Evolutionary conservation across 257 asterid species (phyloP).

Genomic region (Euphrasia confusa): DNA sequence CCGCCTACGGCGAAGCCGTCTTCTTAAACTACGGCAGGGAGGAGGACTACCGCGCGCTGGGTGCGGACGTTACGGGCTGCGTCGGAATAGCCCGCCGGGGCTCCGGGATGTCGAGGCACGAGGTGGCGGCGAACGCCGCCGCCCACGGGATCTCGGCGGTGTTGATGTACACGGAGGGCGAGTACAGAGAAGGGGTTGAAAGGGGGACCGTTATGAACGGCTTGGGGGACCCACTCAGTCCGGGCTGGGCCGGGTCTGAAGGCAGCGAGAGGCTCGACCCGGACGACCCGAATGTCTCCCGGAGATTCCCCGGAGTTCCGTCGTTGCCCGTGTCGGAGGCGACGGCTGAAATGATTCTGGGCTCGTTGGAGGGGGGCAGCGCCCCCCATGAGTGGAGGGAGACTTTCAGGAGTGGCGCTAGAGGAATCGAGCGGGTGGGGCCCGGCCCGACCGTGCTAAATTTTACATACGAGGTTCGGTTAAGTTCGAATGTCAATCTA

Average conservation of each 20-base stretch:
- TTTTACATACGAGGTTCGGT: constrained; percentile 67
- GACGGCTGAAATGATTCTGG: constrained; percentile 56
- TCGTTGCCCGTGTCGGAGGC: constrained; percentile 77
- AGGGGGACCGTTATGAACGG: constrained; percentile 93
- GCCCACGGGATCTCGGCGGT: constrained; percentile 75
- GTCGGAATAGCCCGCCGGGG: constrained; percentile 82
- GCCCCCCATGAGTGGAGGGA: constrained; percentile 58
- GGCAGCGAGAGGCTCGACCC: constrained; percentile 58
- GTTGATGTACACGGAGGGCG: constrained; percentile 81
- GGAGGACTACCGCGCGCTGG: constrained; percentile 55
- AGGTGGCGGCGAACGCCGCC: constrained; percentile 67
- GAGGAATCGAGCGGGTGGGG: constrained; percentile 45
- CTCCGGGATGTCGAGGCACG: constrained; percentile 63
- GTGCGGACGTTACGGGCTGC: constrained; percentile 57
- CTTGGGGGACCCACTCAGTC: constrained; percentile 90
- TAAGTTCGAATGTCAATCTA: neutral
- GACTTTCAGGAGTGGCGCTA: constrained; percentile 27
- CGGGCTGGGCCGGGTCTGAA: constrained; percentile 71
- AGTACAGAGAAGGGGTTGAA: constrained; percentile 60
- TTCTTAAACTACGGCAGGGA: constrained; percentile 78
- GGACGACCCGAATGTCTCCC: constrained; percentile 44
- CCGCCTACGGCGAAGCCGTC: constrained; percentile 58
- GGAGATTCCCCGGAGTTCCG: constrained; percentile 65
- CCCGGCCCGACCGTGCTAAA: constrained; percentile 76
- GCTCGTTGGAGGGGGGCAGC: constrained; percentile 46